A percentile compares a stretch with the other conserved stretches of the same genome.
phyloP scores from a whole-genome alignment of 2,329 filamentous ascomycete species.

The Aotearoamyces nothofagi region DNA sequence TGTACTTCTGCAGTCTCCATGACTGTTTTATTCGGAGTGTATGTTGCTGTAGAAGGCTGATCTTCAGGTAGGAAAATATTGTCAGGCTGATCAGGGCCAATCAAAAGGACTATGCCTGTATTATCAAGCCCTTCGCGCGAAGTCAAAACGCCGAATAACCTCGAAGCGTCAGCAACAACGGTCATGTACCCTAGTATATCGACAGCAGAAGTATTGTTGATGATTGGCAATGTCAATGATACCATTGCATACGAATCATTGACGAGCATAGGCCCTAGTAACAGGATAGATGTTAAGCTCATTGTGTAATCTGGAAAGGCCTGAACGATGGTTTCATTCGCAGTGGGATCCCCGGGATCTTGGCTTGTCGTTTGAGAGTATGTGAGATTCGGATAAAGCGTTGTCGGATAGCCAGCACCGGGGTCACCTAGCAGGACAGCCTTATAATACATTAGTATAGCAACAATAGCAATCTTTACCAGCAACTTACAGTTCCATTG shows the following conservation, averaged over 20 bases:
- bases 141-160: constrained; percentile 44
- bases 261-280: constrained; percentile 61
- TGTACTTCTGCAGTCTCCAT: constrained; percentile 32
- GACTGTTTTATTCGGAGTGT: constrained; percentile 20
- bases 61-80: constrained; percentile 42
- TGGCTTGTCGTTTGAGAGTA: constrained; percentile 25
- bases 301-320: constrained; percentile 22
- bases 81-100: constrained; percentile 50
- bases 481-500: constrained; percentile 31
- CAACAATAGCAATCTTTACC: neutral
- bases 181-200: constrained; percentile 76
- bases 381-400: constrained; percentile 67
- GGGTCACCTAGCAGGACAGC: constrained; percentile 38
- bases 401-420: constrained; percentile 51
- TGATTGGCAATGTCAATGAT: constrained; percentile 68
- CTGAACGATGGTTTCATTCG: constrained; percentile 9
- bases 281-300: constrained; percentile 36
- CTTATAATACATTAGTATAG: neutral
- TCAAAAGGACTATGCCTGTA: constrained; percentile 54
- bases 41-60: constrained; percentile 31
- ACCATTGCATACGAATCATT: constrained; percentile 62
- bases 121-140: constrained; percentile 55
- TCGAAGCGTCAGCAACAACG: constrained; percentile 52
- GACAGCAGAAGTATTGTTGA: constrained; percentile 42
- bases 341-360: constrained; percentile 13